Evolutionary conservation across 2,329 filamentous ascomycete species (phyloP).

Genomic region (Fusarium newnesense): DNA sequence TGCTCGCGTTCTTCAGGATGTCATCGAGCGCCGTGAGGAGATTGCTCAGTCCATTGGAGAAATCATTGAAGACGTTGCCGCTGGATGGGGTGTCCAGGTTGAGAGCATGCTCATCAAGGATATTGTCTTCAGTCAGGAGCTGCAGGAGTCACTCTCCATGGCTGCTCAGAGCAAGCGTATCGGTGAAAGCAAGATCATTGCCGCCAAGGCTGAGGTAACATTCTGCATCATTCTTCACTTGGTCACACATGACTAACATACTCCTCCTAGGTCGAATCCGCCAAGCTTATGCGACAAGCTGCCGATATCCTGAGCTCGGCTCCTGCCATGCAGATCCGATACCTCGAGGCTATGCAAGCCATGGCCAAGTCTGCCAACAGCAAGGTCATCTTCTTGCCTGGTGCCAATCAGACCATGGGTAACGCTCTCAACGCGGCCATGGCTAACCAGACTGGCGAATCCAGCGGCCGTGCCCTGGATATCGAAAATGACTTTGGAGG

Average conservation of each 20-base stretch:
- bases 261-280: slow-evolving; percentile 76
- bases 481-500: slow-evolving; percentile 62
- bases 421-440: slow-evolving; percentile 56
- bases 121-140: slow-evolving; percentile 94
- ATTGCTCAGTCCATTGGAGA: slow-evolving; percentile 94
- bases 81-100: slow-evolving; percentile 93
- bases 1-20: slow-evolving; percentile 93
- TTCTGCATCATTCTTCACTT: not conserved
- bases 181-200: slow-evolving; percentile 98
- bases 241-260: not conserved
- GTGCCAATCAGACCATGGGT: slow-evolving; percentile 65
- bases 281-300: slow-evolving; percentile 92
- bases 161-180: slow-evolving; percentile 98
- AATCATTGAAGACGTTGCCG: slow-evolving; percentile 96
- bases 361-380: slow-evolving; percentile 95
- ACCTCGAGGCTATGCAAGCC: slow-evolving; percentile 97
- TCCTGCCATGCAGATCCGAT: slow-evolving; percentile 97
- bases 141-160: slow-evolving; percentile 97
- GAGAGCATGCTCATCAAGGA: slow-evolving; percentile 99
- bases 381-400: slow-evolving; percentile 88
- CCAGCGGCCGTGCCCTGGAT: slow-evolving; percentile 54
- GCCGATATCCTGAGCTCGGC: slow-evolving; percentile 93
- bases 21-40: slow-evolving; percentile 98
- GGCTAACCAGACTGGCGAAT: slow-evolving; percentile 61
- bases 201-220: slow-evolving; percentile 83